Base-by-base conservation (phyloP, 2,329 filamentous ascomycete species). In the Scedosporium aurantiacum region DNA sequence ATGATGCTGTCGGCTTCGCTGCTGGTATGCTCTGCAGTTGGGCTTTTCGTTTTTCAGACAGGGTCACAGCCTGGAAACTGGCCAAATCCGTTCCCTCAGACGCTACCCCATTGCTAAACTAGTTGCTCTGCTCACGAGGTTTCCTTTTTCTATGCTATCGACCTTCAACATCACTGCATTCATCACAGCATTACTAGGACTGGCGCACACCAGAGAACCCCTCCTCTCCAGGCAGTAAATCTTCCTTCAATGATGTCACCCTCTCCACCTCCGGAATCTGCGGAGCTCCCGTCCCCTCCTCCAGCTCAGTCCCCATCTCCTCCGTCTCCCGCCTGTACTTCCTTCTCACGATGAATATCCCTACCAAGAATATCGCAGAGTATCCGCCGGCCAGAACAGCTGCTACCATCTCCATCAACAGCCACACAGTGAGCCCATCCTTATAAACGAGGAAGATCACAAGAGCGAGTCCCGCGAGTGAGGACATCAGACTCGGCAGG, bases 1-100 rank as follows among this genome's bases (percentile, higher is more conserved):
- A 97, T 69, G 92, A 96, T 73, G 91, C 87, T 0, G 82, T 96
- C 5, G 93, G 93, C 0, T 96, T 97, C 68, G 63, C 89, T 14
- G 90, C 88, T 0, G 93, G 93, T 0, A 82, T 96, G 79, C 71
- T 89, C 3, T 95, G 91, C 71, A 85, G 93, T 72, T 87, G 82
- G 74, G 83, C 84, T 0, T 89, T 91, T 69, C 71, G 74, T 64
- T 54, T 81, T 64, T 72, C 75, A 0, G 77, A 78, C 67, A 72
- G 73, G 65, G 37, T 81, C 63, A 66, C 70, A 8, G 37, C 32
- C 27, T 47, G 37, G 50, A 28, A 25, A 8, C 37, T 32, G 52
- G 8, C 37, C 27, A 57, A 41, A 54, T 56, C 52, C 27, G 16
- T 14, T 43, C 37, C 23, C 7, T 61, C 40, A 18, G 59, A 61